phyloP scores from a whole-genome alignment of 257 asterid genomes.

The Catharanthus roseus region DNA sequence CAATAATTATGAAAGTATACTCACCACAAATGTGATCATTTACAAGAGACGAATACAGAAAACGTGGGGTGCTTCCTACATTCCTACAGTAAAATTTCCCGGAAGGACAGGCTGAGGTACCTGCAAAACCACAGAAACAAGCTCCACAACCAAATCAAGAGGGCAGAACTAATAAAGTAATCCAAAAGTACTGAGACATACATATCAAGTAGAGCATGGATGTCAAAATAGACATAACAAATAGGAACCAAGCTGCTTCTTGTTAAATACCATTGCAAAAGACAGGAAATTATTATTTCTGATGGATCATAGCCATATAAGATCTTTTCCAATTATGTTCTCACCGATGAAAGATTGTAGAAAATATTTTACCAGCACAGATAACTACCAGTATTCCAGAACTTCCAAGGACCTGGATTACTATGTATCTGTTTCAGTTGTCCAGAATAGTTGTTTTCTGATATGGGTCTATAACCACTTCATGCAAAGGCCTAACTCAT shows the following conservation, averaged over 20 bases:
- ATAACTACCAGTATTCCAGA: too few relatives aligned
- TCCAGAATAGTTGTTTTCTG: not conserved
- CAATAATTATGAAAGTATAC: constrained; percentile 7
- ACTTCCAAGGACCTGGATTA: not conserved
- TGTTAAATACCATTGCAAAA: not conserved
- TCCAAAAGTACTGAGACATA: not conserved
- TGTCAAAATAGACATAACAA: not conserved
- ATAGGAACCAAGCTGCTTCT: not conserved
- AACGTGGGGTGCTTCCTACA: constrained; percentile 74
- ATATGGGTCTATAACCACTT: not conserved
- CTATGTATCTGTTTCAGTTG: not conserved
- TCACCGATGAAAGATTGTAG: not conserved
- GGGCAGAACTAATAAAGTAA: not conserved
- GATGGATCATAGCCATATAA: not conserved
- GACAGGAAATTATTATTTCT: not conserved
- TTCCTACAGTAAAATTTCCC: constrained; percentile 87
- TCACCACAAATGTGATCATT: constrained; percentile 85
- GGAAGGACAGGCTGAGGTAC: constrained; percentile 90
- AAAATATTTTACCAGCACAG: not conserved
- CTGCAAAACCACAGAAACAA: constrained; percentile 34
- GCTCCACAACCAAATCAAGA: not conserved
- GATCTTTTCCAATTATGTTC: not conserved
- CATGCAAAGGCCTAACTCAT: not conserved
- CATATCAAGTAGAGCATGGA: not conserved
- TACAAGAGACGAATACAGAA: constrained; percentile 78